Evolutionary conservation across 345 rosid genomes (phyloP).

Genomic region (Conringia planisiliqua): DNA sequence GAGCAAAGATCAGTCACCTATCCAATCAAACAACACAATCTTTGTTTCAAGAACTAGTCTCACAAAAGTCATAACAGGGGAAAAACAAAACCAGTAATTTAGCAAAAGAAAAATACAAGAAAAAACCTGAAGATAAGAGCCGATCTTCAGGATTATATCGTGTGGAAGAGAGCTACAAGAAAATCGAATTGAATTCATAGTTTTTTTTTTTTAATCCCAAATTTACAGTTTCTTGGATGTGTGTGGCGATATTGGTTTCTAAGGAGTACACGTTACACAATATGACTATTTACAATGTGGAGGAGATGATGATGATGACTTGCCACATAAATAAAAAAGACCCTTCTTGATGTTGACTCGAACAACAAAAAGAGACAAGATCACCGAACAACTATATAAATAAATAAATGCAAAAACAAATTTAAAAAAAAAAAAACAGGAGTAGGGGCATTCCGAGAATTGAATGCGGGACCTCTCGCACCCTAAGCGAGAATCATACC

Average conservation of each 20-base stretch:
- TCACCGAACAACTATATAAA: neutral
- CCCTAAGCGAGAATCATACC: slow-evolving; percentile 89
- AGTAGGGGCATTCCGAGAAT: slow-evolving; percentile 71
- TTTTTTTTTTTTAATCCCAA: neutral
- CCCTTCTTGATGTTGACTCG: slow-evolving; percentile 21
- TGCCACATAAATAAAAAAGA: neutral
- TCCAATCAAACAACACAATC: slow-evolving; percentile 6
- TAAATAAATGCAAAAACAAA: too few relatives aligned
- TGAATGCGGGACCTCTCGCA: slow-evolving; percentile 79
- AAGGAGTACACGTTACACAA: slow-evolving; percentile 24
- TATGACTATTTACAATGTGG: neutral
- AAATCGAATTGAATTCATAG: slow-evolving; percentile 10
- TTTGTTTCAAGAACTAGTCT: neutral
- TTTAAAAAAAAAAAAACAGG: too few relatives aligned
- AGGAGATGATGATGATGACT: slow-evolving; percentile 2
- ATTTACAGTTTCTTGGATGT: neutral
- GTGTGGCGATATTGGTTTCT: neutral
- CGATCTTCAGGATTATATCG: slow-evolving; percentile 60
- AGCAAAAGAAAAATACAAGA: neutral
- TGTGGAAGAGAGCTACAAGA: slow-evolving; percentile 41
- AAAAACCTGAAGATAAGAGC: slow-evolving; percentile 54
- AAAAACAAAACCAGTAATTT: neutral
- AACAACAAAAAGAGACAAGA: slow-evolving; percentile 3
- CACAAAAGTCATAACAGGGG: neutral
- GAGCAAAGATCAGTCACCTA: slow-evolving; percentile 60